Evolutionary conservation across 2,329 filamentous ascomycete genomes (phyloP).

Genomic region (Pestalotiopsis sp.): DNA sequence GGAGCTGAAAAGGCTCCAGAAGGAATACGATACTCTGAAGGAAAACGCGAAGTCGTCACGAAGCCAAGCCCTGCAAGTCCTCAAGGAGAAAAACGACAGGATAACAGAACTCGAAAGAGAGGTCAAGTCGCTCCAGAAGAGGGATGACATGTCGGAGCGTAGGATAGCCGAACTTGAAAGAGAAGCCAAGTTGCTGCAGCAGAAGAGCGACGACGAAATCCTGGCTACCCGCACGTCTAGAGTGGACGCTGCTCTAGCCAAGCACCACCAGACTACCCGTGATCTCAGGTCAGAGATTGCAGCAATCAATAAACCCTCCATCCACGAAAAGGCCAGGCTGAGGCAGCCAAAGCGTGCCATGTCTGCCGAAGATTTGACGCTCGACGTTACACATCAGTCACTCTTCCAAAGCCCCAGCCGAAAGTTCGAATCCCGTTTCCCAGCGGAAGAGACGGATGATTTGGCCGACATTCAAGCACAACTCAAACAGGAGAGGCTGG

Average conservation of each 20-base stretch:
- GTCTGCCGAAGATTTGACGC: constrained; percentile 26
- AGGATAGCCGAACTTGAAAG: constrained; percentile 58
- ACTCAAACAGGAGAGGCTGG: constrained; percentile 23
- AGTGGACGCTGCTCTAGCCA: constrained; percentile 15
- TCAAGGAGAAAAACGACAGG: constrained; percentile 57
- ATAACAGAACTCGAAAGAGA: constrained; percentile 57
- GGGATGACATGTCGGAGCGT: background rate
- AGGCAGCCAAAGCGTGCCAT: constrained; percentile 20
- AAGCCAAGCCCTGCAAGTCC: constrained; percentile 54
- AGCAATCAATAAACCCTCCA: constrained; percentile 23
- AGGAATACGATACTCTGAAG: constrained; percentile 55
- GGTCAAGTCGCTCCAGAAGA: constrained; percentile 43
- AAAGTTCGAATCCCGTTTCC: constrained; percentile 8
- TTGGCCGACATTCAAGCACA: constrained; percentile 30
- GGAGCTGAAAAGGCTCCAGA: constrained; percentile 47
- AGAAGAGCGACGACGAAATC: constrained; percentile 13
- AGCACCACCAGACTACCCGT: constrained; percentile 22
- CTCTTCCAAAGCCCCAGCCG: constrained; percentile 17
- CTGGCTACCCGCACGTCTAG: constrained; percentile 13
- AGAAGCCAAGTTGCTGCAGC: constrained; percentile 47
- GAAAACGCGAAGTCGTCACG: constrained; percentile 53
- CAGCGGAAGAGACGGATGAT: constrained; percentile 27
- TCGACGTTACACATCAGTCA: constrained; percentile 27
- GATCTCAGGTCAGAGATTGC: constrained; percentile 27
- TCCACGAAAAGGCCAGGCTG: constrained; percentile 17